phyloP scores from a whole-genome alignment of 345 rosid genomes.

The Rubroshorea leprosula region DNA sequence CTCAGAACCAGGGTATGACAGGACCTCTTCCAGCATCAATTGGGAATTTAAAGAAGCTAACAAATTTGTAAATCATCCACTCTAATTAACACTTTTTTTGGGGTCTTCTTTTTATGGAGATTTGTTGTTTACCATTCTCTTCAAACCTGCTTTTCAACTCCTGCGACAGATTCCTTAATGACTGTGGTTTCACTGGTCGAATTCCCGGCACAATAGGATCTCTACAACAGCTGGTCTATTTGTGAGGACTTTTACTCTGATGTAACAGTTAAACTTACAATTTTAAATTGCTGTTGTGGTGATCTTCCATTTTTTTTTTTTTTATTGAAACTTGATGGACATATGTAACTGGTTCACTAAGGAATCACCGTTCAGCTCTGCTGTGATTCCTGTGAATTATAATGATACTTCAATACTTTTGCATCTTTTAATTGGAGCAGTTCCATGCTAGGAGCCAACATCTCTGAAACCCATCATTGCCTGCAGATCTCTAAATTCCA shows the following conservation, averaged over 20 bases:
- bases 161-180: slow-evolving; percentile 54
- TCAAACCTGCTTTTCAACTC: background rate
- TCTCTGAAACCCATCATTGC: too few species aligned
- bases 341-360: background rate
- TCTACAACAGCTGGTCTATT: slow-evolving; percentile 33
- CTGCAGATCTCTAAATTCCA: slow-evolving; percentile 71
- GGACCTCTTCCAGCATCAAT: slow-evolving; percentile 72
- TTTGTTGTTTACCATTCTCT: background rate
- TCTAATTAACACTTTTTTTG: background rate
- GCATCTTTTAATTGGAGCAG: too few species aligned
- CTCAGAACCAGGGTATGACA: slow-evolving; percentile 45
- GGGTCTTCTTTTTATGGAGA: background rate
- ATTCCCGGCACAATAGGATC: slow-evolving; percentile 74
- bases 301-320: background rate
- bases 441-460: too few species aligned
- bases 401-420: too few species aligned
- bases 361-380: too few species aligned
- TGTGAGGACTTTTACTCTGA: slow-evolving; percentile 40
- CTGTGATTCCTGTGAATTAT: too few species aligned
- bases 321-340: too few species aligned
- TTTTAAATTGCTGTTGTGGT: slow-evolving; percentile 9
- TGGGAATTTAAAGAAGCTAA: slow-evolving; percentile 50
- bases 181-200: slow-evolving; percentile 63
- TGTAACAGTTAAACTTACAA: background rate
- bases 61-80: slow-evolving; percentile 52